Evolutionary conservation across 1,139 yeast genomes (phyloP).

Genomic region (Wickerhamomyces sp.): DNA sequence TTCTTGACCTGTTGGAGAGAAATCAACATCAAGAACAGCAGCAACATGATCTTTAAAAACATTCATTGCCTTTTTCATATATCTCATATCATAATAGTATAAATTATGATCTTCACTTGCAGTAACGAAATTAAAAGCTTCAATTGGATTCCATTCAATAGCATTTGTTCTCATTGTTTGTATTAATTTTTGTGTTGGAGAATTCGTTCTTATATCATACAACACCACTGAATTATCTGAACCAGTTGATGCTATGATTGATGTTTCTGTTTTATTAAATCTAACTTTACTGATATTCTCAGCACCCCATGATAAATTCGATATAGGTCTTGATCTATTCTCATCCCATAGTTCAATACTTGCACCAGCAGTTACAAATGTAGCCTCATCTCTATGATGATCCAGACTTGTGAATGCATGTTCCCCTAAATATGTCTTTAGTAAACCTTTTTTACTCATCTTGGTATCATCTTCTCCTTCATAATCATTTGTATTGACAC

Average conservation of each 20-base stretch:
- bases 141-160: conserved; percentile 96
- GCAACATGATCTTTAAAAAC: conserved; percentile 95
- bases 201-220: conserved; percentile 87
- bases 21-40: conserved; percentile 92
- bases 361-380: conserved; percentile 92
- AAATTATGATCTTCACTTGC: conserved; percentile 95
- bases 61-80: conserved; percentile 70
- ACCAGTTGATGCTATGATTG: conserved; percentile 86
- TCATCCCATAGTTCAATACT: conserved; percentile 87
- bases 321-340: conserved; percentile 67
- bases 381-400: conserved; percentile 69
- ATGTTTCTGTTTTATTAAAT: conserved; percentile 88
- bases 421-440: conserved; percentile 77
- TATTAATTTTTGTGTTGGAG: conserved; percentile 88
- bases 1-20: conserved; percentile 96
- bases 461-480: conserved; percentile 26
- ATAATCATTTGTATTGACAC: conserved; percentile 37
- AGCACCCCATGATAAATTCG: conserved; percentile 91
- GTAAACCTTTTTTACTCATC: conserved; percentile 40
- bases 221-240: conserved; percentile 86
- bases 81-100: conserved; percentile 95
- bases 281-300: conserved; percentile 80
- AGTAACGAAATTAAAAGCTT: conserved; percentile 88
- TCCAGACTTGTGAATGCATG: conserved; percentile 83
- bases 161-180: conserved; percentile 82